Conservation (phyloP, 2,329 filamentous ascomycete species). For the Botrytis pseudocinerea region DNA sequence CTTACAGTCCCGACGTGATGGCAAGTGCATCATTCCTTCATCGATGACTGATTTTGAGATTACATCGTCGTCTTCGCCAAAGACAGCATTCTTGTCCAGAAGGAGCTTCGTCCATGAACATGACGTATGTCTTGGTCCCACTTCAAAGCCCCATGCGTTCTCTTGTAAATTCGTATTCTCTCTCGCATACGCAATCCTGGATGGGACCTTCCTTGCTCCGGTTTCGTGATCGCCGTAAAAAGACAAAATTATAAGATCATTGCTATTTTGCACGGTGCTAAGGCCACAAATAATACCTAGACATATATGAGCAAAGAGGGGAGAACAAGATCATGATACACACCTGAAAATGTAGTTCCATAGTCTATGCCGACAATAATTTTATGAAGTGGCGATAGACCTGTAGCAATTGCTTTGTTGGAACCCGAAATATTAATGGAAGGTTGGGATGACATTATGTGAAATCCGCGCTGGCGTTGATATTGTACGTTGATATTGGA, state of each 20-base stretch:
- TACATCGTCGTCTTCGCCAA: conserved; percentile 26
- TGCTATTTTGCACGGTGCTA: conserved; percentile 22
- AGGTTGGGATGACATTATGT: background rate
- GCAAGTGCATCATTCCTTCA: conserved; percentile 29
- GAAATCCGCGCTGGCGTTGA: background rate
- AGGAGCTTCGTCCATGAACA: conserved; percentile 38
- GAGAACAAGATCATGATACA: background rate
- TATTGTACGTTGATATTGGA: background rate
- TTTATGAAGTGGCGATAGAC: conserved; percentile 22
- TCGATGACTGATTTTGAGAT: conserved; percentile 20
- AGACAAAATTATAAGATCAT: conserved; percentile 22
- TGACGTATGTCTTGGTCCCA: conserved; percentile 27
- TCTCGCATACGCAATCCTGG: conserved; percentile 28
- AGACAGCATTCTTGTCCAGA: conserved; percentile 30
- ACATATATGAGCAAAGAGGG: background rate
- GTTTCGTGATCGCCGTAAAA: conserved; percentile 4
- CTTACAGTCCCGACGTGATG: conserved; percentile 21
- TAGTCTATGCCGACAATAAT: conserved; percentile 36
- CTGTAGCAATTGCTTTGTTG: background rate
- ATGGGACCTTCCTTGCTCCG: conserved; percentile 25
- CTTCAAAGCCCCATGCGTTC: conserved; percentile 32
- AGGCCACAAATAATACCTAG: conserved; percentile 27
- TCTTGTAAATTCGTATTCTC: conserved; percentile 22
- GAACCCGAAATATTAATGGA: background rate
- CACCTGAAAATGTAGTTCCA: conserved; percentile 36